These are phyloP conservation scores for Simmondsia chinensis DNA, from an alignment of 148 eudicot species.

Conservation along the genomic window DNA sequence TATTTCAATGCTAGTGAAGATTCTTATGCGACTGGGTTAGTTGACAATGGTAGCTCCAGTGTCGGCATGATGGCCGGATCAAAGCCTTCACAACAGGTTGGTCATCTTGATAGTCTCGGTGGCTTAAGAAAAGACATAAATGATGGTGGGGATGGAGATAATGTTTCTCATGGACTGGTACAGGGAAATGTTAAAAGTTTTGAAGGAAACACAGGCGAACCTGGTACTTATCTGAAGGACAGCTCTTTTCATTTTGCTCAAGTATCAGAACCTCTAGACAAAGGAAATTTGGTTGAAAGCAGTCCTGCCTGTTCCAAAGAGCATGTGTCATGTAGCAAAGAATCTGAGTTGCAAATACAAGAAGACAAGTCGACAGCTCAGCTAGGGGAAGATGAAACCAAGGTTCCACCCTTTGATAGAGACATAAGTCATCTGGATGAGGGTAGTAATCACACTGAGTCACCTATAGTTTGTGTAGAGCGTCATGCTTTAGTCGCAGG, in stretches of 20 bases:
- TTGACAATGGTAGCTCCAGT: slow-evolving; percentile 12
- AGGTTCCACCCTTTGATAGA: slow-evolving; percentile 8
- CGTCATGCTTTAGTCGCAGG: slow-evolving; percentile 1
- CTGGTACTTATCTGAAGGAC: slow-evolving; percentile 3
- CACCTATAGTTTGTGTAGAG: slow-evolving; percentile 13
- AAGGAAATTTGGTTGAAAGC: slow-evolving; percentile 15
- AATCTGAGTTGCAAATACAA: slow-evolving; percentile 8
- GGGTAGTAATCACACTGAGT: slow-evolving; percentile 13
- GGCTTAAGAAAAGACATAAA: slow-evolving; percentile 6
- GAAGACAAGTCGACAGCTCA: slow-evolving; percentile 14
- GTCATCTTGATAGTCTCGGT: too few relatives aligned
- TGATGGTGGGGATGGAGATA: slow-evolving; percentile 4
- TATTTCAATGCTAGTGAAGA: slow-evolving; percentile 10
- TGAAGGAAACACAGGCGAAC: slow-evolving; percentile 14
- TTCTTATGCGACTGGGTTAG: slow-evolving; percentile 6
- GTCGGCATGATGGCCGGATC: slow-evolving; percentile 8
- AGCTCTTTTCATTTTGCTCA: slow-evolving; percentile 14
- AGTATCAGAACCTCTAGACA: slow-evolving; percentile 8
- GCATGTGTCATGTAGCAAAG: slow-evolving; percentile 7
- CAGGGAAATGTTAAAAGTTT: slow-evolving; percentile 8
- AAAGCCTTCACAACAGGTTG: slow-evolving; percentile 9
- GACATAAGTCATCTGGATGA: slow-evolving; percentile 17
- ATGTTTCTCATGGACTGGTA: background rate
- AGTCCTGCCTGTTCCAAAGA: slow-evolving; percentile 5
- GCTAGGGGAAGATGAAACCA: slow-evolving; percentile 8